Conservation (phyloP, 257 asterid genomes). For the Echites panduratus region DNA sequence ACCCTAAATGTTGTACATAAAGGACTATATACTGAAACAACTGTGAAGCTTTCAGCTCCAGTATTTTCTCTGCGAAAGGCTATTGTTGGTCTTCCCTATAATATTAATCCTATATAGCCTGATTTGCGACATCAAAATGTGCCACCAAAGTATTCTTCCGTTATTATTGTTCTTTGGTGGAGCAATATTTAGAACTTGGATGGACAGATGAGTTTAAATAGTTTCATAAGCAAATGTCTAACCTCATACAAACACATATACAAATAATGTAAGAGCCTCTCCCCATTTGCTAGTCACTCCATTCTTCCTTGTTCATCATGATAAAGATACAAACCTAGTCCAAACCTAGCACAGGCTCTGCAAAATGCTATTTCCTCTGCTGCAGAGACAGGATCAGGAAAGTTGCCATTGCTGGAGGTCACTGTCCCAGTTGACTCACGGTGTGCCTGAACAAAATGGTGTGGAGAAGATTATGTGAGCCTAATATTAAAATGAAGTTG, state of each 20-base stretch:
- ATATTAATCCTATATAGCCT: background rate
- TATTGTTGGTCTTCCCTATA: background rate
- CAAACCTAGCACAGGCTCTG: slow-evolving; percentile 91
- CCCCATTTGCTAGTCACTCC: slow-evolving; percentile 7
- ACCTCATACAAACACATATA: slow-evolving; percentile 3
- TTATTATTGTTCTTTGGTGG: background rate
- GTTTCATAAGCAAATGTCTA: background rate
- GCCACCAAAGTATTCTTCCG: background rate
- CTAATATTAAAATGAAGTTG: background rate
- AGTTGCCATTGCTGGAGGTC: slow-evolving; percentile 28
- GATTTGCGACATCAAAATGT: background rate
- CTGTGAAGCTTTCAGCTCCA: background rate
- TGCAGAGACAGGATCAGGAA: slow-evolving; percentile 67
- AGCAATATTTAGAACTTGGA: background rate
- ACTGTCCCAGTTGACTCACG: slow-evolving; percentile 93
- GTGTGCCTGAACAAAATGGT: slow-evolving; percentile 57
- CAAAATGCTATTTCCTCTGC: slow-evolving; percentile 96
- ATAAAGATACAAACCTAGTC: slow-evolving; percentile 90
- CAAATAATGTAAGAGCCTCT: slow-evolving; percentile 8
- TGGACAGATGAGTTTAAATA: background rate
- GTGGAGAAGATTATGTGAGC: background rate
- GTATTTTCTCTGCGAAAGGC: background rate
- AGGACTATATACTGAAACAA: no score
- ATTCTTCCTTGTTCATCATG: slow-evolving; percentile 44
- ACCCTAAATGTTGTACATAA: no score